Evolutionary conservation across 2,329 filamentous ascomycete genomes (phyloP).

Genomic region (Daldinia sp.): DNA sequence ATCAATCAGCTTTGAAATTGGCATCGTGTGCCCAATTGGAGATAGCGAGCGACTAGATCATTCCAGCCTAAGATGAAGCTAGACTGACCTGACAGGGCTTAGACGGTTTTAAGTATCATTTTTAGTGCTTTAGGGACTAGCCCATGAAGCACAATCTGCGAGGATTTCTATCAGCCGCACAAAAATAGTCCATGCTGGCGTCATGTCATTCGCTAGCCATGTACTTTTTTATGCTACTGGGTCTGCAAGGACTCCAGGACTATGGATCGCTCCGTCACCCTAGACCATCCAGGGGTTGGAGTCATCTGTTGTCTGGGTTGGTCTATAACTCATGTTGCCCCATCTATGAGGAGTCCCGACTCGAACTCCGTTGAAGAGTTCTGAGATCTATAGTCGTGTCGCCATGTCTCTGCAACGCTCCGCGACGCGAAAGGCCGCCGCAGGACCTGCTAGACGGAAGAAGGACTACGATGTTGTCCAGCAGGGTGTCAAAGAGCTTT

Average conservation of each 20-base stretch:
- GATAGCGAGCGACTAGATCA: conserved; percentile 19
- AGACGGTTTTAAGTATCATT: conserved; percentile 15
- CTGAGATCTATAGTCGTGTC: conserved; percentile 22
- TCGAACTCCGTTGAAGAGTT: conserved; percentile 17
- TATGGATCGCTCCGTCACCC: neutral
- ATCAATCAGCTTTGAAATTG: conserved; percentile 15
- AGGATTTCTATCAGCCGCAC: conserved; percentile 38
- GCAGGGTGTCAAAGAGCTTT: conserved; percentile 56
- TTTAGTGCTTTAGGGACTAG: conserved; percentile 35
- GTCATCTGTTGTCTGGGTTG: conserved; percentile 11
- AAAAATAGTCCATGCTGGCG: conserved; percentile 22
- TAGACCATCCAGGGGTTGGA: conserved; percentile 14
- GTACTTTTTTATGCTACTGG: conserved; percentile 6
- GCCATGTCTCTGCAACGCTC: conserved; percentile 48
- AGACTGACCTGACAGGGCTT: conserved; percentile 22
- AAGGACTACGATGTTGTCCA: conserved; percentile 54
- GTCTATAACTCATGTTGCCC: conserved; percentile 26
- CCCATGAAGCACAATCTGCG: conserved; percentile 13
- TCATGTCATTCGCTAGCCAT: conserved; percentile 19
- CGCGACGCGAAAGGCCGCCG: conserved; percentile 45
- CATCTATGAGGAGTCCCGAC: conserved; percentile 24
- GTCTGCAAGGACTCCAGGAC: neutral
- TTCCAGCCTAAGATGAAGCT: conserved; percentile 3
- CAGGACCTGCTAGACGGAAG: conserved; percentile 45
- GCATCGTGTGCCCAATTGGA: conserved; percentile 1